Conservation (phyloP, 108 stramenopile species). For the Parietichytrium sp. region DNA sequence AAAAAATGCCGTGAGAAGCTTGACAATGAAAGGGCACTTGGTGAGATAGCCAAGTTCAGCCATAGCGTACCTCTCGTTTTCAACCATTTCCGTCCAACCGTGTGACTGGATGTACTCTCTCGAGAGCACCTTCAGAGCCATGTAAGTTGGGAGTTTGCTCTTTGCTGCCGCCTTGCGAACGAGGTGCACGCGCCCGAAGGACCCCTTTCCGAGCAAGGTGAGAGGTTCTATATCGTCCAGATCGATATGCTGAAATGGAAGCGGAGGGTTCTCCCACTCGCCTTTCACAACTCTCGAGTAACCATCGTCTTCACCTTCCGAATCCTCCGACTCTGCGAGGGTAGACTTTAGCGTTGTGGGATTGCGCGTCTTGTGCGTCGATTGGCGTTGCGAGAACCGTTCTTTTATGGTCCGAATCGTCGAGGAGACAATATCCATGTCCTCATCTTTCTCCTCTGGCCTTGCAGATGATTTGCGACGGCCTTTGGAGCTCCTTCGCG, state of each 20-base stretch:
- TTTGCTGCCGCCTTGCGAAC: not conserved
- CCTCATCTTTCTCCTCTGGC: too few relatives aligned
- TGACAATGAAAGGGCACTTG: slow-evolving; percentile 38
- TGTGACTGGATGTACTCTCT: slow-evolving; percentile 14
- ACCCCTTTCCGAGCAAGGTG: slow-evolving; percentile 8
- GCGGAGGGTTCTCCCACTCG: not conserved
- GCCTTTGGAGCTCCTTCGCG: too few relatives aligned
- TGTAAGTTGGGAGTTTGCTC: not conserved
- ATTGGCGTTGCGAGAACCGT: too few relatives aligned
- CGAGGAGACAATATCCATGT: too few relatives aligned
- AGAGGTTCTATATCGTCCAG: slow-evolving; percentile 18
- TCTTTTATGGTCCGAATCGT: too few relatives aligned
- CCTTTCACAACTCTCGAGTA: not conserved
- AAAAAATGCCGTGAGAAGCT: slow-evolving; percentile 44
- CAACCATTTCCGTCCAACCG: slow-evolving; percentile 39
- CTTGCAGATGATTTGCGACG: too few relatives aligned
- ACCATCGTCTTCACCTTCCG: not conserved
- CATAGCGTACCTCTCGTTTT: slow-evolving; percentile 48
- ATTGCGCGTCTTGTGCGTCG: too few relatives aligned
- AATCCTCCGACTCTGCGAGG: too few relatives aligned
- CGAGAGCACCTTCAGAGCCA: slow-evolving; percentile 51
- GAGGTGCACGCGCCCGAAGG: slow-evolving; percentile 10
- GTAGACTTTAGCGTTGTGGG: too few relatives aligned
- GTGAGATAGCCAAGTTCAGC: slow-evolving; percentile 41
- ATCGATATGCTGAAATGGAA: not conserved